phyloP scores from a whole-genome alignment of 805 yeast species.

The Yamadazyma endophytica region DNA sequence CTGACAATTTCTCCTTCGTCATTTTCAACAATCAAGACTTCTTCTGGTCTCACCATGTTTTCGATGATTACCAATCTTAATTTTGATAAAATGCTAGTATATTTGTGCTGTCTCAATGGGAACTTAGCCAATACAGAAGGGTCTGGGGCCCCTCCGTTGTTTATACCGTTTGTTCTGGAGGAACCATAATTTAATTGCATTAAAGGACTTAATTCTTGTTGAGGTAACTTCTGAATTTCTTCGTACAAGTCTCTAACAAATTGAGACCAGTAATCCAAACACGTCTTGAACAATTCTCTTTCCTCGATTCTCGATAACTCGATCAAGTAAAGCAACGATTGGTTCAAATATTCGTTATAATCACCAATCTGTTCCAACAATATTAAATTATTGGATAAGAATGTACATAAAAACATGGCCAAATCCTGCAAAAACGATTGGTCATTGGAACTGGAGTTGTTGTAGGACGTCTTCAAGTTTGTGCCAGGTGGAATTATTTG shows the following conservation, averaged over 20 bases:
- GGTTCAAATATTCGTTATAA: slow-evolving; percentile 55
- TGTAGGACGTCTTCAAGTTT: slow-evolving; percentile 69
- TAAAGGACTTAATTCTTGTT: slow-evolving; percentile 67
- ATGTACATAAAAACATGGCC: slow-evolving; percentile 88
- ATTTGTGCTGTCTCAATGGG: slow-evolving; percentile 83
- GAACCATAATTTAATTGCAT: slow-evolving; percentile 56
- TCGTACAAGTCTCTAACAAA: slow-evolving; percentile 78
- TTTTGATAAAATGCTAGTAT: slow-evolving; percentile 72
- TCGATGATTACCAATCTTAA: slow-evolving; percentile 92
- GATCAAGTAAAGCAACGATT: slow-evolving; percentile 76
- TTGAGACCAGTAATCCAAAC: slow-evolving; percentile 90
- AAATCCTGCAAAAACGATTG: slow-evolving; percentile 94
- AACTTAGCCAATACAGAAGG: slow-evolving; percentile 73
- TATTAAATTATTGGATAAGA: slow-evolving; percentile 66
- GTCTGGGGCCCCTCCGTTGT: slow-evolving; percentile 77
- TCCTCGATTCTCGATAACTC: slow-evolving; percentile 88
- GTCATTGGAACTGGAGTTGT: slow-evolving; percentile 71
- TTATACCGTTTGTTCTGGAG: slow-evolving; percentile 20
- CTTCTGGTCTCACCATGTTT: slow-evolving; percentile 98
- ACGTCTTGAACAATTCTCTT: slow-evolving; percentile 91
- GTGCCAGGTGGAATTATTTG: slow-evolving; percentile 68
- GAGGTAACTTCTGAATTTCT: slow-evolving; percentile 80
- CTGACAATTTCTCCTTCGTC: slow-evolving; percentile 99
- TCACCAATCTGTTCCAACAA: slow-evolving; percentile 52
- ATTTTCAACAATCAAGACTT: slow-evolving; percentile 92